A percentile compares a stretch with the other conserved stretches of the same genome.
Evolutionary conservation across 1,284 basidiomycete genomes (phyloP).

Genomic region (Pulchroboletus neoregius): DNA sequence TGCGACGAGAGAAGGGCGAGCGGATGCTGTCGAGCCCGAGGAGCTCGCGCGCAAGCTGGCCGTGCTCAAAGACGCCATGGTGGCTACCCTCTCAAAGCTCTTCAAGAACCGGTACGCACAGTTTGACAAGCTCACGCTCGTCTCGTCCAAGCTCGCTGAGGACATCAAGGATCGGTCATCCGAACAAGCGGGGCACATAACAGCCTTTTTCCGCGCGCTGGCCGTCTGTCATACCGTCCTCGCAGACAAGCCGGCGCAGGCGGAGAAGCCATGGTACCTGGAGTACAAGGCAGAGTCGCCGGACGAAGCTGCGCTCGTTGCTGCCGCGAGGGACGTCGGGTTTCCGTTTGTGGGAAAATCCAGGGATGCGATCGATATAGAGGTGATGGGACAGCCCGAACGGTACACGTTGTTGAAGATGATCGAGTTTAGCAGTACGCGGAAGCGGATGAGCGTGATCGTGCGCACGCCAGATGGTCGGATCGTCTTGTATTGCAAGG

Average conservation of each 20-base stretch:
- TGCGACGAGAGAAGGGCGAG: conserved; percentile 76
- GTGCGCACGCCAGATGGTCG: conserved; percentile 80
- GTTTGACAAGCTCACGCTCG: conserved; percentile 79
- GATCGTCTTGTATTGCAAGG: conserved; percentile 88
- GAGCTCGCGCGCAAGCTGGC: conserved; percentile 68
- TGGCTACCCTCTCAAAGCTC: conserved; percentile 65
- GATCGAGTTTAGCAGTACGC: conserved; percentile 89
- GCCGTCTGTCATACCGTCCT: conserved; percentile 92
- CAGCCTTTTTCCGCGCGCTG: conserved; percentile 87
- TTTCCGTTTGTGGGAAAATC: conserved; percentile 85
- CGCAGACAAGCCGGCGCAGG: conserved; percentile 67
- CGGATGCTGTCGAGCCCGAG: conserved; percentile 59
- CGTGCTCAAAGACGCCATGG: conserved; percentile 74
- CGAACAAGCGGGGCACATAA: conserved; percentile 64
- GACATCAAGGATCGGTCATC: conserved; percentile 64
- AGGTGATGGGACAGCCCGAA: conserved; percentile 88
- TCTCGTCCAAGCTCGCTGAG: conserved; percentile 80
- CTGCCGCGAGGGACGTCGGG: conserved; percentile 87
- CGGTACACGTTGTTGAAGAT: conserved; percentile 76
- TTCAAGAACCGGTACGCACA: conserved; percentile 93
- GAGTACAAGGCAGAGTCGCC: conserved; percentile 96
- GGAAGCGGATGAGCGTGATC: conserved; percentile 93
- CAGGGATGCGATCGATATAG: conserved; percentile 79
- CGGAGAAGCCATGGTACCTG: conserved; percentile 61
- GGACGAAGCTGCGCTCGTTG: conserved; percentile 92